phyloP scores from a whole-genome alignment of 805 yeast genomes.

The Yarrowia deformans region DNA sequence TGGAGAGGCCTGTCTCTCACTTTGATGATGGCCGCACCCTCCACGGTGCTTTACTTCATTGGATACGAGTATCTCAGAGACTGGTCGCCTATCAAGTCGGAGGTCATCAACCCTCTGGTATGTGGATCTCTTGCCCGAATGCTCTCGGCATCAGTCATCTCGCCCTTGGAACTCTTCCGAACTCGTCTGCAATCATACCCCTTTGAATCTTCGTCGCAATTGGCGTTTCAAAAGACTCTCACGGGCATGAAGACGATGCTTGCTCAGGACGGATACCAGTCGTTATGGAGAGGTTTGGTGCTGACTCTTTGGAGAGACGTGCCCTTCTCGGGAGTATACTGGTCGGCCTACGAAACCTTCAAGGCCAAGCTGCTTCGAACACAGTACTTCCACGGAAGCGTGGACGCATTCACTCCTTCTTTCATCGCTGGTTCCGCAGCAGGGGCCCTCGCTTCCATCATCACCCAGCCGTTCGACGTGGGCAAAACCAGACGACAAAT shows the following conservation, averaged over 20 bases:
- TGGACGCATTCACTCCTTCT: conserved; percentile 49
- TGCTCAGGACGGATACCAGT: conserved; percentile 61
- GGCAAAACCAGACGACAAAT: conserved; percentile 93
- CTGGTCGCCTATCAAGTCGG: conserved; percentile 62
- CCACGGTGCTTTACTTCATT: conserved; percentile 91
- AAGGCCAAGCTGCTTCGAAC: conserved; percentile 48
- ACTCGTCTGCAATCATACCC: conserved; percentile 79
- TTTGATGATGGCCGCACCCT: conserved; percentile 84
- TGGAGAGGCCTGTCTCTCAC: conserved; percentile 92
- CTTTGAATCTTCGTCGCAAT: conserved; percentile 46
- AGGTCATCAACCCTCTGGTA: conserved; percentile 68
- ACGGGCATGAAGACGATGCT: conserved; percentile 63
- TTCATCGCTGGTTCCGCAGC: conserved; percentile 84
- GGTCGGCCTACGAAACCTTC: conserved; percentile 81
- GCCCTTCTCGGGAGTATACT: conserved; percentile 93
- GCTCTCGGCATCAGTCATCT: conserved; percentile 80
- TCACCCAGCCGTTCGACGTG: conserved; percentile 95
- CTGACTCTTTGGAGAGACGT: conserved; percentile 96
- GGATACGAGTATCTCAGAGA: conserved; percentile 90
- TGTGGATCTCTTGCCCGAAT: conserved; percentile 88
- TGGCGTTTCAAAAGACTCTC: conserved; percentile 50
- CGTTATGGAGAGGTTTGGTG: conserved; percentile 83
- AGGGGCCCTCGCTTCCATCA: conserved; percentile 83
- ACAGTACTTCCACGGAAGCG: conserved; percentile 41
- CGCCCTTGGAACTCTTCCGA: conserved; percentile 87